Conservation (phyloP, 1,284 basidiomycete species). For the Cutaneotrichosporon dermatis region DNA sequence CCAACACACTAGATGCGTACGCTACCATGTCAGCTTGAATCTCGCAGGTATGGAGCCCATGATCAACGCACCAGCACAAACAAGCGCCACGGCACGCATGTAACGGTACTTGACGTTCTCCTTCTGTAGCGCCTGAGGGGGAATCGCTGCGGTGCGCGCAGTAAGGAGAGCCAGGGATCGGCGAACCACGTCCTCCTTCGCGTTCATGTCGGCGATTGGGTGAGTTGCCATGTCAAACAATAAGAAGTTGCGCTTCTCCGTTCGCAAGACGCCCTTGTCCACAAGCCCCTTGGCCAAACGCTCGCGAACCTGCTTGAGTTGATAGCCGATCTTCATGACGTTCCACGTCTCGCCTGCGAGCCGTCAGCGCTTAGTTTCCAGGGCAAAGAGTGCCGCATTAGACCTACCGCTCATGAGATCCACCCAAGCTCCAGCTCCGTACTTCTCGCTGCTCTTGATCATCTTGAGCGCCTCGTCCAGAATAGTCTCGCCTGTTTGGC, state of each 20-base stretch:
- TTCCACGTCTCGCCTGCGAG: conserved; percentile 91
- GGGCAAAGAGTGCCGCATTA: not conserved
- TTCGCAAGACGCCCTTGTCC: conserved; percentile 93
- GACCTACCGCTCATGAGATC: conserved; percentile 81
- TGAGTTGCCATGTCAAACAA: conserved; percentile 99
- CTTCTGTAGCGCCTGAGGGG: conserved; percentile 62
- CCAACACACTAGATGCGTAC: conserved; percentile 92
- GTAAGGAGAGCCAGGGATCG: conserved; percentile 75
- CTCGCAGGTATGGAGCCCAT: too few species aligned
- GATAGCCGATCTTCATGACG: conserved; percentile 96
- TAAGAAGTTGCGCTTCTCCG: conserved; percentile 93
- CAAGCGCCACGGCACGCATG: conserved; percentile 74
- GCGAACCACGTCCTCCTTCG: conserved; percentile 75
- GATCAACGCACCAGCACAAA: conserved; percentile 60
- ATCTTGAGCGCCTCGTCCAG: conserved; percentile 92
- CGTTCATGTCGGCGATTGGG: conserved; percentile 83
- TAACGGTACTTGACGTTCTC: conserved; percentile 74
- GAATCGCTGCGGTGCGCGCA: conserved; percentile 74
- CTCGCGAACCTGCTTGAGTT: conserved; percentile 94
- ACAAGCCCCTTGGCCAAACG: conserved; percentile 94
- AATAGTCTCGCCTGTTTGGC: conserved; percentile 89
- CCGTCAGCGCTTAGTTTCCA: not conserved
- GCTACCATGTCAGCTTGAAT: conserved; percentile 26
- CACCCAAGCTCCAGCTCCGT: conserved; percentile 88
- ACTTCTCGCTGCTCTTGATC: conserved; percentile 75